phyloP scores from a whole-genome alignment of 805 yeast genomes.

The Saturnispora mendoncae region DNA sequence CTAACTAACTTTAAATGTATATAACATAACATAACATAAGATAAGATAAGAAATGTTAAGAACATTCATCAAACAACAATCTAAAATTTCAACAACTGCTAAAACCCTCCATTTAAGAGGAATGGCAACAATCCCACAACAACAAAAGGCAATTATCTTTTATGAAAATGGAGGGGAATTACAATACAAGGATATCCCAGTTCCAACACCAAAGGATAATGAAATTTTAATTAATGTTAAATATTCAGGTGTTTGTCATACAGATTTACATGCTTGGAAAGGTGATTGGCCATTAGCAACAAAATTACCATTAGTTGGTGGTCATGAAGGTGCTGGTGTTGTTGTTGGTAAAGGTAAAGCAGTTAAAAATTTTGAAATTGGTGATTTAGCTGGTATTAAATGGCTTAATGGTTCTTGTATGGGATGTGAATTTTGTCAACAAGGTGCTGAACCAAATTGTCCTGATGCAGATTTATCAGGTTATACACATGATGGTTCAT shows the following conservation, averaged over 20 bases:
- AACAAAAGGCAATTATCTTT: conserved; percentile 66
- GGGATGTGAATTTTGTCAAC: conserved; percentile 66
- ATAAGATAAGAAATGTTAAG: not conserved
- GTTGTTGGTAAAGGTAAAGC: conserved; percentile 69
- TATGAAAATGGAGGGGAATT: conserved; percentile 58
- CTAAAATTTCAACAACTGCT: not conserved
- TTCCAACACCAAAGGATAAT: conserved; percentile 68
- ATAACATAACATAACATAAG: not conserved
- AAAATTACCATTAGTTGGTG: conserved; percentile 73
- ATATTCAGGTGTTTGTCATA: conserved; percentile 91
- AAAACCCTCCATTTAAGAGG: conserved; percentile 4
- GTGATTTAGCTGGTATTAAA: conserved; percentile 77
- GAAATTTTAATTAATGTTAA: conserved; percentile 74
- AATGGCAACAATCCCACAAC: conserved; percentile 39
- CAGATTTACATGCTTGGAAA: conserved; percentile 89
- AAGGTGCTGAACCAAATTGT: conserved; percentile 64
- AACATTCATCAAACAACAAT: not conserved
- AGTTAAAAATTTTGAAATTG: conserved; percentile 64
- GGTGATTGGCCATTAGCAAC: conserved; percentile 86
- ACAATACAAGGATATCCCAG: conserved; percentile 64
- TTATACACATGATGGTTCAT: conserved; percentile 83
- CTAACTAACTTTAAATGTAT: no score
- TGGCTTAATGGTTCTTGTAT: conserved; percentile 77
- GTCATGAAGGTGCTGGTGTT: conserved; percentile 86
- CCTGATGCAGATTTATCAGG: conserved; percentile 67